A percentile compares a stretch with the other conserved stretches of the same genome.
phyloP scores from a whole-genome alignment of 2,329 filamentous ascomycete genomes.

The Fusarium hainanense region DNA sequence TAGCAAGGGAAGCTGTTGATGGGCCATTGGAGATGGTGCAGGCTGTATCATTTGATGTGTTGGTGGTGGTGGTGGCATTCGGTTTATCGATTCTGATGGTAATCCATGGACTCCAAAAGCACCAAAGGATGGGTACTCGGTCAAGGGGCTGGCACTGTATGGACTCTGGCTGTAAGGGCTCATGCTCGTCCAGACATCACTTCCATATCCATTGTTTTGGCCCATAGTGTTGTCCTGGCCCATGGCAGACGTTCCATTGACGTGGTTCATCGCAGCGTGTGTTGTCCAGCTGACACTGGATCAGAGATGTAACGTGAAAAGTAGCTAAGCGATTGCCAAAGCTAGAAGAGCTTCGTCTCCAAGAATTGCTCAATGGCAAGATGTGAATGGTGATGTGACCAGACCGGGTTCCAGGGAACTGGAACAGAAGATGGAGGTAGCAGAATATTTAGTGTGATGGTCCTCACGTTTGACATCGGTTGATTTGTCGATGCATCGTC shows the following conservation, averaged over 20 bases:
- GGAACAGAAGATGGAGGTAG: constrained; percentile 16
- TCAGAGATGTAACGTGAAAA: constrained; percentile 3
- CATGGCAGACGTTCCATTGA: constrained; percentile 49
- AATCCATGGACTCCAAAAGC: constrained; percentile 66
- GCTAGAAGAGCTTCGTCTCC: constrained; percentile 6
- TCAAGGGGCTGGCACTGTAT: constrained; percentile 63
- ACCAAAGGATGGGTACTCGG: constrained; percentile 71
- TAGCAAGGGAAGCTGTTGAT: constrained; percentile 73
- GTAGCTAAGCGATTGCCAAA: background rate
- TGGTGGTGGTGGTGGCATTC: constrained; percentile 68
- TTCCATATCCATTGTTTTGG: constrained; percentile 49
- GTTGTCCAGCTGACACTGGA: constrained; percentile 38
- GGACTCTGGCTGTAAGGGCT: constrained; percentile 72
- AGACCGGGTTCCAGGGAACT: constrained; percentile 24
- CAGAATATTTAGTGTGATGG: constrained; percentile 35
- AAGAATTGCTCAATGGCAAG: constrained; percentile 4
- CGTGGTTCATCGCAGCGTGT: constrained; percentile 49
- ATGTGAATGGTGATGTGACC: constrained; percentile 17
- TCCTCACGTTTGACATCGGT: constrained; percentile 41
- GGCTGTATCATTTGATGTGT: constrained; percentile 51
- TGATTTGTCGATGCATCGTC: constrained; percentile 42
- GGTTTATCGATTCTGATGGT: constrained; percentile 61
- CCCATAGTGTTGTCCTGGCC: constrained; percentile 49
- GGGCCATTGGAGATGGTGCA: constrained; percentile 59
- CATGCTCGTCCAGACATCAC: constrained; percentile 67